phyloP scores from a whole-genome alignment of 139 green algal genomes.

The Chlorella sorokiniana region DNA sequence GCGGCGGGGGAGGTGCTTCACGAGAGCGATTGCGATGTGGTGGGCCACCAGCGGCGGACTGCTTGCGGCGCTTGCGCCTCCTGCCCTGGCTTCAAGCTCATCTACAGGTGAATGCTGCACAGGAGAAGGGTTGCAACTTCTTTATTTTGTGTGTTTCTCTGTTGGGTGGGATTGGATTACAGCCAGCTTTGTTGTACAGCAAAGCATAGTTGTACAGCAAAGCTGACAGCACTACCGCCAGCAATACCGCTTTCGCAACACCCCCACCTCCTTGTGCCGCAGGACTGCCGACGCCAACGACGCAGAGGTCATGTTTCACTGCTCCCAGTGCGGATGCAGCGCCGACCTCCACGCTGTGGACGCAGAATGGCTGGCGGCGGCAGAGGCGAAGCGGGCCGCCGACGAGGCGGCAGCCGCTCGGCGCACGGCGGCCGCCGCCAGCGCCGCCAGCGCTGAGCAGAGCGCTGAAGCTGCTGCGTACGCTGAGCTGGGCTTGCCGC shows the following conservation, averaged over 20 bases:
- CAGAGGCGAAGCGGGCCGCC: not conserved
- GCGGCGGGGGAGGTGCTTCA: constrained; percentile 21
- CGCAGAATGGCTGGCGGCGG: not conserved
- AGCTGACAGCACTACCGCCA: not conserved
- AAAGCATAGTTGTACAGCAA: not conserved
- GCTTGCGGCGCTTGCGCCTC: constrained; percentile 9
- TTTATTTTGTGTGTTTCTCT: not conserved
- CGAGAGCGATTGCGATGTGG: constrained; percentile 14
- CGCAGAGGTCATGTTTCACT: constrained; percentile 47
- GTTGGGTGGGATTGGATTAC: too few relatives aligned
- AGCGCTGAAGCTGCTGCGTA: constrained; percentile 24
- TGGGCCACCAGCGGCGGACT: constrained; percentile 21
- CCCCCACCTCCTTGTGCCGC: not conserved
- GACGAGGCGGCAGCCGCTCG: constrained; percentile 1
- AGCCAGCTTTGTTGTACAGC: too few relatives aligned
- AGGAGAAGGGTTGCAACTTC: not conserved
- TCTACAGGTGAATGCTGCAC: not conserved
- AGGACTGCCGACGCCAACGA: constrained; percentile 35
- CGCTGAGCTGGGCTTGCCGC: constrained; percentile 12
- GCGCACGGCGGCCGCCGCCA: not conserved
- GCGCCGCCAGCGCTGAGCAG: not conserved
- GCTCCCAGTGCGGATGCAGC: constrained; percentile 35
- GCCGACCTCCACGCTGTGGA: constrained; percentile 33
- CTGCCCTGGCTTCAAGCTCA: constrained; percentile 32
- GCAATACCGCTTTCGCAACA: not conserved